A percentile compares a stretch with the other conserved stretches of the same genome.
These are phyloP conservation scores for Rehmannia glutinosa DNA, from an alignment of 257 asterid genomes.

Conservation along the genomic window DNA sequence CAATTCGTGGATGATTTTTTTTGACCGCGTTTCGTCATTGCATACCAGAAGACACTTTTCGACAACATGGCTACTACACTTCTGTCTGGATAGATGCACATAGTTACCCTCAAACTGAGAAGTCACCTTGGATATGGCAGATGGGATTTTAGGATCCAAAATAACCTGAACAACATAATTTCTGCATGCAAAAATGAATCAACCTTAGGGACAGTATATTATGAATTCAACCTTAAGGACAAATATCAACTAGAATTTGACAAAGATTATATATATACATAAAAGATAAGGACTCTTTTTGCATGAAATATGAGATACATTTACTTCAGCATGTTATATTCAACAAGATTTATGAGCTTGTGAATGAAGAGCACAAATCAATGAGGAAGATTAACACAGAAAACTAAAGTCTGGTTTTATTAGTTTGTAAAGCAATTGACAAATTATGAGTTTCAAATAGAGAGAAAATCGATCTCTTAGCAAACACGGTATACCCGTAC, in stretches of 20 bases:
- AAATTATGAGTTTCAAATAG: not conserved
- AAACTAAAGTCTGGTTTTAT: conserved; percentile 6
- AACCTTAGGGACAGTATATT: too few relatives aligned
- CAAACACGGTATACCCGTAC: conserved; percentile 55
- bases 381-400: not conserved
- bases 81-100: conserved; percentile 69
- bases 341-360: too few relatives aligned
- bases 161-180: conserved; percentile 86
- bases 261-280: too few relatives aligned
- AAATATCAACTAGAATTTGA: too few relatives aligned
- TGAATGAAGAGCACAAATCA: not conserved
- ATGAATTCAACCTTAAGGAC: too few relatives aligned
- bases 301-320: too few relatives aligned
- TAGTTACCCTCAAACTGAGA: conserved; percentile 70
- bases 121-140: conserved; percentile 49
- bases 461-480: not conserved
- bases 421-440: not conserved
- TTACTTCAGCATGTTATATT: too few relatives aligned
- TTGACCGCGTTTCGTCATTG: conserved; percentile 49
- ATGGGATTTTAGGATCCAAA: conserved; percentile 68
- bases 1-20: conserved; percentile 72
- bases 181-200: conserved; percentile 38
- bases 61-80: conserved; percentile 92
- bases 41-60: conserved; percentile 67
- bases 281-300: too few relatives aligned